phyloP scores from a whole-genome alignment of 306 rosid species.

The Pyrus communis region DNA sequence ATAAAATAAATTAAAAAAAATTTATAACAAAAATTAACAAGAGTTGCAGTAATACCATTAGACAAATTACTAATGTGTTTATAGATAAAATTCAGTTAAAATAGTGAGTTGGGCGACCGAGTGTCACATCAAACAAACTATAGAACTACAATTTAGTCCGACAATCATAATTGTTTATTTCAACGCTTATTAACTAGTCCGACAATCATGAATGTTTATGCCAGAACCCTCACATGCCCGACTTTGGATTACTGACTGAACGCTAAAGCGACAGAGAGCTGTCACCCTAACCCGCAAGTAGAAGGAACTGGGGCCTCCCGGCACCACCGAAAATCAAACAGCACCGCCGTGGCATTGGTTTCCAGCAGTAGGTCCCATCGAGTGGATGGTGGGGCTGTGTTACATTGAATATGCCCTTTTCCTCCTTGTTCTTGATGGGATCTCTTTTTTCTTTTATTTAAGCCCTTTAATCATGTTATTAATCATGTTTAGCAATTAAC shows the following conservation, averaged over 20 bases:
- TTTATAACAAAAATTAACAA: too few relatives aligned
- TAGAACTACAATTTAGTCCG: neutral
- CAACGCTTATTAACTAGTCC: neutral
- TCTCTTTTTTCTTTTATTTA: neutral
- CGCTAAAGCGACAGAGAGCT: conserved; percentile 1
- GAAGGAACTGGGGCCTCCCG: neutral
- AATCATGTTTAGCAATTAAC: too few relatives aligned
- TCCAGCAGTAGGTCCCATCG: neutral
- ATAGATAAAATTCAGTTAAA: neutral
- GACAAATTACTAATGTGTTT: neutral
- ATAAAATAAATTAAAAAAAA: too few relatives aligned
- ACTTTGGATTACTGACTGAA: neutral
- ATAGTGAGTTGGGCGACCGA: neutral
- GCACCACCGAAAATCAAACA: neutral
- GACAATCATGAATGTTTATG: too few relatives aligned
- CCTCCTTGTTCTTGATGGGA: neutral
- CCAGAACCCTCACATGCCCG: neutral
- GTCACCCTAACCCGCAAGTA: neutral
- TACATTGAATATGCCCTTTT: neutral
- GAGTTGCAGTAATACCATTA: neutral
- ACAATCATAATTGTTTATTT: neutral
- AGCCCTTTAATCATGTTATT: neutral
- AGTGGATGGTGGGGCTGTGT: neutral
- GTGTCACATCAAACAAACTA: neutral
- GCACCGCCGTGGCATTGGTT: too few relatives aligned